Evolutionary conservation across 2,329 filamentous ascomycete species (phyloP).

Genomic region (Arthrobotrys musiformis): DNA sequence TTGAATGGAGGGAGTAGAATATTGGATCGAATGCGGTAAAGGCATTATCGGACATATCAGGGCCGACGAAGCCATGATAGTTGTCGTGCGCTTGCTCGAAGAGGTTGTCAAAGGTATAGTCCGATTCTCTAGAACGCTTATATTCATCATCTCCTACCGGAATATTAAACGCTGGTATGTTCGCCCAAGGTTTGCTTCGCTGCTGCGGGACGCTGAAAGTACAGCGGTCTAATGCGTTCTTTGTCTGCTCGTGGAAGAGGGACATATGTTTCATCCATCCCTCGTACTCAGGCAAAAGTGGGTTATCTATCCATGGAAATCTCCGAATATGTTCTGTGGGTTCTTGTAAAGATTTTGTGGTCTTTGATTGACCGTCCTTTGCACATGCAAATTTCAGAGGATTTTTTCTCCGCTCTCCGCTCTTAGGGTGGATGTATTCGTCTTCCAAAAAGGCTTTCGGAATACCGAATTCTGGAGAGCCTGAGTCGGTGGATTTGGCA

Average conservation of each 20-base stretch:
- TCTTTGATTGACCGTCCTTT: slow-evolving; percentile 17
- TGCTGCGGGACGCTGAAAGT: neutral
- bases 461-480: slow-evolving; percentile 12
- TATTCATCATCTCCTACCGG: slow-evolving; percentile 6
- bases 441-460: slow-evolving; percentile 32
- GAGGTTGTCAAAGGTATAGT: slow-evolving; percentile 33
- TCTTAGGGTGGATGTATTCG: slow-evolving; percentile 27
- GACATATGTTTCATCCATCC: neutral
- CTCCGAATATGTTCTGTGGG: slow-evolving; percentile 6
- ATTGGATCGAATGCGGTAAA: slow-evolving; percentile 36
- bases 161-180: slow-evolving; percentile 13
- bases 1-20: slow-evolving; percentile 29
- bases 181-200: slow-evolving; percentile 35
- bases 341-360: too few species aligned
- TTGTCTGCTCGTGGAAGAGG: neutral
- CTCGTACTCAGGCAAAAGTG: neutral
- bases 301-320: slow-evolving; percentile 5
- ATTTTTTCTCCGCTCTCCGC: slow-evolving; percentile 15
- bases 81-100: slow-evolving; percentile 44
- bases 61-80: slow-evolving; percentile 36
- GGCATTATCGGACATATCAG: slow-evolving; percentile 38
- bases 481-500: slow-evolving; percentile 15
- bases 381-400: slow-evolving; percentile 39
- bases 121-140: neutral
- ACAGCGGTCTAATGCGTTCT: neutral